phyloP scores from a whole-genome alignment of 768 basidiomycete genomes.

The Mycena leptocephala region DNA sequence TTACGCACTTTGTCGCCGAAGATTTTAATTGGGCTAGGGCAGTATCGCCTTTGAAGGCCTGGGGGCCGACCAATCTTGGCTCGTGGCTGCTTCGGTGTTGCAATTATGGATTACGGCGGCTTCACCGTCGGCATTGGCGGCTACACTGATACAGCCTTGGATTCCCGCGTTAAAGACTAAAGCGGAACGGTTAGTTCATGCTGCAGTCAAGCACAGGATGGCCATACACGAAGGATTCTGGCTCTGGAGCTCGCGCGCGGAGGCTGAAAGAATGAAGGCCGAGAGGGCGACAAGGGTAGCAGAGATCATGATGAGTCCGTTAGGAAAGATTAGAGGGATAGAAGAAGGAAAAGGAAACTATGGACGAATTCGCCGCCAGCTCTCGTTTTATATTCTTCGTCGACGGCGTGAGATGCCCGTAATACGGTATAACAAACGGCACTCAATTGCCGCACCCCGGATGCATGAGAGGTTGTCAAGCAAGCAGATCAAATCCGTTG shows the following conservation, averaged over 20 bases:
- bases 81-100: neutral
- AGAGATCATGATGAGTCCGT: constrained; percentile 9
- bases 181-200: neutral
- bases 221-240: constrained; percentile 6
- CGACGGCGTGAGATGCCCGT: no score
- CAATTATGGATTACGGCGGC: constrained; percentile 15
- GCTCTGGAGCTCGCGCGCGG: constrained; percentile 4
- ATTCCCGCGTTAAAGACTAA: constrained; percentile 22
- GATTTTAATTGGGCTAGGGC: constrained; percentile 1
- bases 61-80: constrained; percentile 3
- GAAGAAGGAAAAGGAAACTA: no score
- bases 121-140: constrained; percentile 1
- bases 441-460: no score
- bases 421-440: no score
- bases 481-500: no score
- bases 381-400: no score
- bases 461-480: no score
- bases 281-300: constrained; percentile 16
- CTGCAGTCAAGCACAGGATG: neutral
- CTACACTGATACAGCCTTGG: constrained; percentile 13
- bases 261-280: constrained; percentile 19
- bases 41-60: neutral
- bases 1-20: constrained; percentile 3
- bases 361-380: no score
- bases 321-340: neutral